A percentile compares a stretch with the other conserved stretches of the same genome.
These are phyloP conservation scores for Fusarium tjaetaba DNA, from an alignment of 2,329 filamentous ascomycete species.

Conservation along the genomic window DNA sequence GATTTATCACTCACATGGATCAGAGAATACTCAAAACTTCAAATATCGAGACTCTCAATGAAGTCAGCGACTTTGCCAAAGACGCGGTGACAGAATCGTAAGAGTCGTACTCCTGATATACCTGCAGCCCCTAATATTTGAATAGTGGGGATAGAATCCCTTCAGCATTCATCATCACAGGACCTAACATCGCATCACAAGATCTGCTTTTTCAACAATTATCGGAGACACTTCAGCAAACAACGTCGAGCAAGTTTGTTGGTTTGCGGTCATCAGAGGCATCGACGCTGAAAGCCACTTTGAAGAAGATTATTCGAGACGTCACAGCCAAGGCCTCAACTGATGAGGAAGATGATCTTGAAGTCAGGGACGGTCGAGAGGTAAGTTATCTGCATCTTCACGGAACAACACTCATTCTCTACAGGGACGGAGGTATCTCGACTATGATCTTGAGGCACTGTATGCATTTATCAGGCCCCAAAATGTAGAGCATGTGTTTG, in stretches of 20 bases:
- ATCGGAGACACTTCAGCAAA: conserved; percentile 61
- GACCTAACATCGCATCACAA: conserved; percentile 81
- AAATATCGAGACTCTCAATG: conserved; percentile 68
- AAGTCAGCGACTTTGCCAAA: conserved; percentile 67
- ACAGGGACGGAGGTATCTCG: conserved; percentile 72
- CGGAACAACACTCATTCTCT: conserved; percentile 18
- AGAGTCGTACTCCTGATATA: conserved; percentile 10
- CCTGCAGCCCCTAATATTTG: conserved; percentile 27
- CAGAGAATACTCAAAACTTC: conserved; percentile 68
- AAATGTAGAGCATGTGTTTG: conserved; percentile 67
- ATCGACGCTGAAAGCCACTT: conserved; percentile 75
- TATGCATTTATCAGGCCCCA: conserved; percentile 66
- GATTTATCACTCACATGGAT: conserved; percentile 37
- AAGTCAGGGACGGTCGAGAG: conserved; percentile 57
- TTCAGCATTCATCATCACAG: conserved; percentile 78
- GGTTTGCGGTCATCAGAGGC: conserved; percentile 75
- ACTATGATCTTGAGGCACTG: conserved; percentile 81
- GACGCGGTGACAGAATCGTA: conserved; percentile 49
- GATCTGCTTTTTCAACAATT: conserved; percentile 78
- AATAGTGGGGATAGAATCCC: conserved; percentile 64
- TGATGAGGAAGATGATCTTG: conserved; percentile 67
- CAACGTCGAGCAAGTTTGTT: conserved; percentile 66
- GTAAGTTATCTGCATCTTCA: conserved; percentile 49
- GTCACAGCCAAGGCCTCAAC: conserved; percentile 60
- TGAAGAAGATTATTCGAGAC: conserved; percentile 79